These are phyloP conservation scores for Arthroderma sp. DNA, from an alignment of 2,329 filamentous ascomycete genomes.

Conservation along the genomic window DNA sequence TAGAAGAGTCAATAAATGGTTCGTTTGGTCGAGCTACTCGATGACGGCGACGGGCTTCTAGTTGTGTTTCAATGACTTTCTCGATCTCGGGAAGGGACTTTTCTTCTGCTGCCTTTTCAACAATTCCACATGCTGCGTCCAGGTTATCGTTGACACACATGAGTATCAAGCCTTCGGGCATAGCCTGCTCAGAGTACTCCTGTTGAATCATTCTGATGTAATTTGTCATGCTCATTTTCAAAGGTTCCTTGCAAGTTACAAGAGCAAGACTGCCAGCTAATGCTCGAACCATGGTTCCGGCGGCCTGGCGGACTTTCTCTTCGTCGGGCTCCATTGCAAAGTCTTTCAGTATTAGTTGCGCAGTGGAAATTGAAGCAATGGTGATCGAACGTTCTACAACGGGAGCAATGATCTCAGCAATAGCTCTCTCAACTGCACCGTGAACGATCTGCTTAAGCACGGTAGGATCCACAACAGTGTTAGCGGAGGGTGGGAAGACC, in stretches of 20 bases:
- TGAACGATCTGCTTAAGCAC: slow-evolving; percentile 63
- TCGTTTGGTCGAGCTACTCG: slow-evolving; percentile 63
- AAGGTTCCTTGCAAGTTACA: slow-evolving; percentile 95
- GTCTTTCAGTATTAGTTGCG: slow-evolving; percentile 90
- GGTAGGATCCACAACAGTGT: slow-evolving; percentile 59
- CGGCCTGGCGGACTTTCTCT: slow-evolving; percentile 69
- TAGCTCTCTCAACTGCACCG: slow-evolving; percentile 72
- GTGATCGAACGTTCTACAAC: slow-evolving; percentile 96
- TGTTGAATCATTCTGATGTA: slow-evolving; percentile 79
- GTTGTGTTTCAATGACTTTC: slow-evolving; percentile 70
- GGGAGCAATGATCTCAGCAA: slow-evolving; percentile 92
- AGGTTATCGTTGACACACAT: slow-evolving; percentile 99
- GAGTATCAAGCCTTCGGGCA: slow-evolving; percentile 87
- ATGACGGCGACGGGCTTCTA: slow-evolving; percentile 66
- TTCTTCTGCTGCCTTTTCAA: slow-evolving; percentile 90
- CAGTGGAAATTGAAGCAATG: slow-evolving; percentile 91
- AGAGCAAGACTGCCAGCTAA: slow-evolving; percentile 86
- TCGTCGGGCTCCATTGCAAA: slow-evolving; percentile 89
- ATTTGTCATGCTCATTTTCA: slow-evolving; percentile 93
- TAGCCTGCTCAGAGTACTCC: slow-evolving; percentile 50
- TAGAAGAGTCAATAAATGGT: slow-evolving; percentile 64
- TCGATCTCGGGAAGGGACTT: slow-evolving; percentile 90
- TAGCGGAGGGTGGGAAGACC: slow-evolving; percentile 62
- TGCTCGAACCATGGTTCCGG: slow-evolving; percentile 87
- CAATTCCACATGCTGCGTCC: slow-evolving; percentile 80